These are phyloP conservation scores for Colletotrichum sp. DNA, from an alignment of 2,329 filamentous ascomycete genomes.

Conservation along the genomic window DNA sequence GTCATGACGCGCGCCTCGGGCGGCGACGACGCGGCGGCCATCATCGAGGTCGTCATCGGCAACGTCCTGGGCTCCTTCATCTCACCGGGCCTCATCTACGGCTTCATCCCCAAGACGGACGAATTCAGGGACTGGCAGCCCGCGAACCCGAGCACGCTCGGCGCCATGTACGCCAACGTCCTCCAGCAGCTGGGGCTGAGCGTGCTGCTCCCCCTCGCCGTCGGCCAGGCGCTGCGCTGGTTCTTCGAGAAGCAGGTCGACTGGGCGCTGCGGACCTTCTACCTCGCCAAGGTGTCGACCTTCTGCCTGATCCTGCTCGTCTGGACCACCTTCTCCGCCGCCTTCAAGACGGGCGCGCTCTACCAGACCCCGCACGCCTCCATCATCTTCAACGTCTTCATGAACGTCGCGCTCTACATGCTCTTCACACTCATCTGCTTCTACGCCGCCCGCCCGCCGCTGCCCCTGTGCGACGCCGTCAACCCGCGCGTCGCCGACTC, in stretches of 20 bases:
- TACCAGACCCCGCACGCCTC: slow-evolving; percentile 62
- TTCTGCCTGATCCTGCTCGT: slow-evolving; percentile 53
- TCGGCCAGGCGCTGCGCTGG: slow-evolving; percentile 66
- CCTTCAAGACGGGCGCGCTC: slow-evolving; percentile 69
- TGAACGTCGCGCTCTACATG: slow-evolving; percentile 68
- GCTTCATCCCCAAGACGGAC: slow-evolving; percentile 57
- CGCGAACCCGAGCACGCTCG: slow-evolving; percentile 56
- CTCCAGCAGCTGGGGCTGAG: slow-evolving; percentile 73
- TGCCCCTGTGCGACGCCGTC: slow-evolving; percentile 32
- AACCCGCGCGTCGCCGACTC: slow-evolving; percentile 40
- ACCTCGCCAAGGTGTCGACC: slow-evolving; percentile 53
- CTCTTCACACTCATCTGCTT: slow-evolving; percentile 69
- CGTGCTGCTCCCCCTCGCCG: slow-evolving; percentile 66
- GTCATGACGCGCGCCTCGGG: slow-evolving; percentile 75
- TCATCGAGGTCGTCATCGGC: slow-evolving; percentile 73
- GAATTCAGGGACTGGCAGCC: slow-evolving; percentile 65
- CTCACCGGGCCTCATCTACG: slow-evolving; percentile 67
- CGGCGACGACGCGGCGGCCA: slow-evolving; percentile 68
- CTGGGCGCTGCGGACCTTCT: slow-evolving; percentile 58
- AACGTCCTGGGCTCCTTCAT: slow-evolving; percentile 74
- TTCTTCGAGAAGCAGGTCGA: slow-evolving; percentile 55
- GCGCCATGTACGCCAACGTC: slow-evolving; percentile 68
- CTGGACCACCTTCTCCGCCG: slow-evolving; percentile 70
- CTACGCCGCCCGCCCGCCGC: slow-evolving; percentile 49
- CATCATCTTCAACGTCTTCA: slow-evolving; percentile 70